phyloP scores from a whole-genome alignment of 805 yeast genomes.

The Yamadazyma akitaensis region DNA sequence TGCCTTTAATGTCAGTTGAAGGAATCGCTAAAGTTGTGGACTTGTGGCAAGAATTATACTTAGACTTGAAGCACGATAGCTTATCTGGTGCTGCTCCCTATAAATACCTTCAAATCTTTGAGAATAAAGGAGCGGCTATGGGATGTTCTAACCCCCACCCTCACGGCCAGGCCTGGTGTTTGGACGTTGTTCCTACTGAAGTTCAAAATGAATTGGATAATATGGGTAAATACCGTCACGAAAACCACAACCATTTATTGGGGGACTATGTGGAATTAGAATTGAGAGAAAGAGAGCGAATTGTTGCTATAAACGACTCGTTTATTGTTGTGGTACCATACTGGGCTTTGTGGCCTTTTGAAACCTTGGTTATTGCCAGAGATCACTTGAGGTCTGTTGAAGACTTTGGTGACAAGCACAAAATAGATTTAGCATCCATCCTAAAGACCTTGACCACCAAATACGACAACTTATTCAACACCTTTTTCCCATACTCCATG shows the following conservation, averaged over 20 bases:
- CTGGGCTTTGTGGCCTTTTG: slow-evolving; percentile 86
- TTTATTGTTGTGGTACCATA: slow-evolving; percentile 71
- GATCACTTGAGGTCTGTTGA: slow-evolving; percentile 48
- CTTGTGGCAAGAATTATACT: slow-evolving; percentile 58
- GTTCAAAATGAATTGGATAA: slow-evolving; percentile 55
- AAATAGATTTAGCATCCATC: slow-evolving; percentile 53
- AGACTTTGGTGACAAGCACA: slow-evolving; percentile 46
- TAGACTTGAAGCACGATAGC: slow-evolving; percentile 36
- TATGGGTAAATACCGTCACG: slow-evolving; percentile 44
- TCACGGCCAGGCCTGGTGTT: slow-evolving; percentile 80
- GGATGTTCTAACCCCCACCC: slow-evolving; percentile 83
- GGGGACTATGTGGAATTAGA: slow-evolving; percentile 63
- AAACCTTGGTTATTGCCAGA: slow-evolving; percentile 61
- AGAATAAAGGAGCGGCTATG: slow-evolving; percentile 77
- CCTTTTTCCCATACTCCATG: slow-evolving; percentile 78
- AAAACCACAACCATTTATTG: slow-evolving; percentile 47
- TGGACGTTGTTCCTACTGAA: slow-evolving; percentile 63
- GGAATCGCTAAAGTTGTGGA: slow-evolving; percentile 49
- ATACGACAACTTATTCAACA: slow-evolving; percentile 67
- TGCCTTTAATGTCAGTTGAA: slow-evolving; percentile 53
- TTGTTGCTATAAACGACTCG: slow-evolving; percentile 57
- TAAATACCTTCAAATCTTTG: slow-evolving; percentile 67
- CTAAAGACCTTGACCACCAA: slow-evolving; percentile 53
- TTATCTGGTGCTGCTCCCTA: slow-evolving; percentile 41
- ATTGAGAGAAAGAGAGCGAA: slow-evolving; percentile 46